Percentiles rank a stretch among this genome's conserved stretches.
Conservation (phyloP, 2,329 filamentous ascomycete species). For the Aspergillus pseudoglaucus region DNA sequence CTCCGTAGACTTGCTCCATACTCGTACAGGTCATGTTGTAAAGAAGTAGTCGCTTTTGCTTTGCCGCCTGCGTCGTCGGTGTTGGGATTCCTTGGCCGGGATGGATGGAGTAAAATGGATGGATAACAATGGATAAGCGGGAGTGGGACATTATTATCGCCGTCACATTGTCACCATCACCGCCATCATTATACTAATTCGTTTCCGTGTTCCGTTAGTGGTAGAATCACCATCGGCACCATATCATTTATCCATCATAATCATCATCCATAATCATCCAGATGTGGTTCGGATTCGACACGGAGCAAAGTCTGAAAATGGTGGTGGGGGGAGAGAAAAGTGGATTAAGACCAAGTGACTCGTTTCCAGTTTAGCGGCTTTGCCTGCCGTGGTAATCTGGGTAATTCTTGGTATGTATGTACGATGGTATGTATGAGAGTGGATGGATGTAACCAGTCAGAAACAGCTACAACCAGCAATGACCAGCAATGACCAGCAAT, state of each 20-base stretch:
- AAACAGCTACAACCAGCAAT: not conserved
- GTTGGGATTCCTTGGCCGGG: not conserved
- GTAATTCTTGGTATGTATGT: not conserved
- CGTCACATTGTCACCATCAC: not conserved
- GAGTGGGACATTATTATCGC: not conserved
- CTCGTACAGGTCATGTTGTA: not conserved
- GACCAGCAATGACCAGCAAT: slow-evolving; percentile 6
- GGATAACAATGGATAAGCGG: not conserved
- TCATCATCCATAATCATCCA: not conserved
- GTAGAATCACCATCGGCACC: not conserved
- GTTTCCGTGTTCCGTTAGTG: not conserved
- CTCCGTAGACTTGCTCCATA: no score
- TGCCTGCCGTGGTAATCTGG: not conserved
- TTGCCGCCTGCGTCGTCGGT: not conserved
- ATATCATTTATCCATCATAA: not conserved
- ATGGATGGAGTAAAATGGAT: not conserved
- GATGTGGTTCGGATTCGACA: not conserved
- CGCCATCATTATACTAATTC: not conserved
- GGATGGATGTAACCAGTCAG: not conserved
- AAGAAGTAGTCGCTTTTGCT: not conserved
- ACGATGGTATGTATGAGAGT: not conserved
- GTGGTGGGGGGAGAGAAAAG: not conserved
- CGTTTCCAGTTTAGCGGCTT: no score
- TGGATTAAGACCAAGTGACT: no score
- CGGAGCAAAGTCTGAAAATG: not conserved